These are phyloP conservation scores for Triticum aestivum DNA, from an alignment of 176 grass and related monocot genomes.

Conservation along the genomic window DNA sequence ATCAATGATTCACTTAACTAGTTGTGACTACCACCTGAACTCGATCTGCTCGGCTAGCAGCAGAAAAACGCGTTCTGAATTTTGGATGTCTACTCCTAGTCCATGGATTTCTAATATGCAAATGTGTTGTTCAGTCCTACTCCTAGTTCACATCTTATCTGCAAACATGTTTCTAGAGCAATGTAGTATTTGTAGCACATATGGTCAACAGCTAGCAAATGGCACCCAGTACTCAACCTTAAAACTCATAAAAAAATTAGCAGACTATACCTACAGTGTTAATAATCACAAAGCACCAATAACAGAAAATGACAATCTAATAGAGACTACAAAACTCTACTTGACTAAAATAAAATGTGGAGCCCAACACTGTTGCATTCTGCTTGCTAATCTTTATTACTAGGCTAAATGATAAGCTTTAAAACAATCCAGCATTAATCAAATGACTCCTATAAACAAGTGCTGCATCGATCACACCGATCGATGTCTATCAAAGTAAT, in stretches of 20 bases:
- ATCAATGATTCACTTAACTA: background rate
- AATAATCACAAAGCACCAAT: constrained; percentile 6
- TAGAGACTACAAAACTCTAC: background rate
- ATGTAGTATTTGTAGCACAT: background rate
- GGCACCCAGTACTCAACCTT: background rate
- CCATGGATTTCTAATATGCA: background rate
- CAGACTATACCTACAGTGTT: background rate
- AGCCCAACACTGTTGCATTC: background rate
- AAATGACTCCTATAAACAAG: background rate
- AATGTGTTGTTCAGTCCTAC: background rate
- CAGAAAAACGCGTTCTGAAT: background rate
- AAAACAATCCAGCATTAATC: background rate
- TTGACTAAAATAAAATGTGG: background rate
- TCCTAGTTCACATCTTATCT: background rate
- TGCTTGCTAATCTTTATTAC: background rate
- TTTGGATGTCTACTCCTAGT: background rate
- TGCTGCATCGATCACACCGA: background rate
- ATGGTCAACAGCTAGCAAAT: background rate
- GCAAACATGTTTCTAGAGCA: background rate
- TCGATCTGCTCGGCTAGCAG: background rate
- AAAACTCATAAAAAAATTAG: background rate
- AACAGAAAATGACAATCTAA: background rate
- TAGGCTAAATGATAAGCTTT: background rate
- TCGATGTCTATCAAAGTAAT: background rate
- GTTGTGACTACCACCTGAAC: background rate